Percentiles rank a stretch among this genome's conserved stretches.
Evolutionary conservation across 2,329 filamentous ascomycete genomes (phyloP).

Genomic region (Phyllosticta capitalensis): DNA sequence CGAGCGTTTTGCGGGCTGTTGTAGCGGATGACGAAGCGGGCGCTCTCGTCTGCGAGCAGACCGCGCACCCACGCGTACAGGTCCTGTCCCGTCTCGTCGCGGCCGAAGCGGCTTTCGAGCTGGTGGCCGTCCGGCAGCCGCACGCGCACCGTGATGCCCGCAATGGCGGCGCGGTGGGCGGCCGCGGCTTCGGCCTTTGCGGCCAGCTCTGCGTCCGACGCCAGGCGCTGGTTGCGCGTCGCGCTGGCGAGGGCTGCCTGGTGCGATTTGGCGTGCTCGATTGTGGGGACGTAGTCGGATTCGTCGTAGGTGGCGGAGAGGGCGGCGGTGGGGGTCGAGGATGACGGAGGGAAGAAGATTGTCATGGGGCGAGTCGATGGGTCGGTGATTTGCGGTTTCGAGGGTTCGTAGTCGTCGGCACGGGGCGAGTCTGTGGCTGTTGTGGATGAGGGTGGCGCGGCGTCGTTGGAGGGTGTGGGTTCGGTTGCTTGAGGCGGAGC

Average conservation of each 20-base stretch:
- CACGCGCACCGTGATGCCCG: conserved; percentile 63
- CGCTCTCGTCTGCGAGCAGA: conserved; percentile 56
- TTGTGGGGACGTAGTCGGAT: conserved; percentile 64
- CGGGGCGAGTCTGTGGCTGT: conserved; percentile 13
- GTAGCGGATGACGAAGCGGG: conserved; percentile 25
- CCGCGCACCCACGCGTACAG: conserved; percentile 66
- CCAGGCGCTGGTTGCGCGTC: conserved; percentile 64
- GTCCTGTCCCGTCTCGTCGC: conserved; percentile 56
- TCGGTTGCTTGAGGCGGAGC: conserved; percentile 15
- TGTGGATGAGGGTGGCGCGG: background rate
- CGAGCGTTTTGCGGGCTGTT: conserved; percentile 16
- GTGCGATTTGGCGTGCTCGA: conserved; percentile 65
- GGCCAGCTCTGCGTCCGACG: conserved; percentile 72
- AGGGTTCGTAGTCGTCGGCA: conserved; percentile 11
- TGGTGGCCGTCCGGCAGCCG: conserved; percentile 81
- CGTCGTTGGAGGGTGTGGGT: background rate
- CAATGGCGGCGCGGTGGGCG: conserved; percentile 54
- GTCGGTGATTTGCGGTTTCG: conserved; percentile 13
- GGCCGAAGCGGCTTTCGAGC: conserved; percentile 61
- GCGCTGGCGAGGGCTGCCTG: conserved; percentile 56
- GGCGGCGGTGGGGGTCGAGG: conserved; percentile 66
- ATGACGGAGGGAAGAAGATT: conserved; percentile 69
- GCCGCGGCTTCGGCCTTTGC: conserved; percentile 57
- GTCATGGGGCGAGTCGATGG: conserved; percentile 45
- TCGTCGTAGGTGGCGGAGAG: conserved; percentile 53